These are phyloP conservation scores for Pseudisothecium myosuroides DNA, from an alignment of 225 moss, liverwort and hornwort species.

Conservation along the genomic window DNA sequence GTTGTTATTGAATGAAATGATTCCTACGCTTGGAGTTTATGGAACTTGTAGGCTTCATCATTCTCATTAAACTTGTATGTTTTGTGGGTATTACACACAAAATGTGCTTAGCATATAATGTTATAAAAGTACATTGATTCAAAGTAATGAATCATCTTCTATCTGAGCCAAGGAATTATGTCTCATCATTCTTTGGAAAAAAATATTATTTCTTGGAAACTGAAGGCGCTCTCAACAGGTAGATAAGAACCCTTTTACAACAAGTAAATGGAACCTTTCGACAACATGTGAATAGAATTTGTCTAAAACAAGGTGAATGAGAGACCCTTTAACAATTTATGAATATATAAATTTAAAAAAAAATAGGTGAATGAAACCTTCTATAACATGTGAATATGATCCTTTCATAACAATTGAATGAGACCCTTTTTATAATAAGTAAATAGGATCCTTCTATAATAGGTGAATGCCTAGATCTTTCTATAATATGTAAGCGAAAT, in stretches of 20 bases:
- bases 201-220: accelerated
- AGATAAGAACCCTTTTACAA: neutral
- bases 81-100: accelerated
- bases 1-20: neutral
- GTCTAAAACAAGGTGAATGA: neutral
- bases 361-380: neutral
- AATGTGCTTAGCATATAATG: accelerated
- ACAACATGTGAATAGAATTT: neutral
- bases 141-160: neutral
- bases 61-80: neutral
- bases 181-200: neutral
- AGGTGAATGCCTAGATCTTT: neutral
- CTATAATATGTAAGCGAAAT: neutral
- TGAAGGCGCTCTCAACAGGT: accelerated
- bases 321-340: neutral
- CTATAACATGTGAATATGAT: accelerated
- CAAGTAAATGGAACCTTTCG: neutral
- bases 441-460: accelerated
- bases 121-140: neutral
- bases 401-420: neutral
- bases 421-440: accelerated
- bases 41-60: neutral
- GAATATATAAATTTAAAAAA: too few relatives aligned
- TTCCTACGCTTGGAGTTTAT: neutral
- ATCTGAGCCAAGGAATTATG: too few relatives aligned